Evolutionary conservation across 2,329 filamentous ascomycete genomes (phyloP).

Genomic region (Neonectria sp.): DNA sequence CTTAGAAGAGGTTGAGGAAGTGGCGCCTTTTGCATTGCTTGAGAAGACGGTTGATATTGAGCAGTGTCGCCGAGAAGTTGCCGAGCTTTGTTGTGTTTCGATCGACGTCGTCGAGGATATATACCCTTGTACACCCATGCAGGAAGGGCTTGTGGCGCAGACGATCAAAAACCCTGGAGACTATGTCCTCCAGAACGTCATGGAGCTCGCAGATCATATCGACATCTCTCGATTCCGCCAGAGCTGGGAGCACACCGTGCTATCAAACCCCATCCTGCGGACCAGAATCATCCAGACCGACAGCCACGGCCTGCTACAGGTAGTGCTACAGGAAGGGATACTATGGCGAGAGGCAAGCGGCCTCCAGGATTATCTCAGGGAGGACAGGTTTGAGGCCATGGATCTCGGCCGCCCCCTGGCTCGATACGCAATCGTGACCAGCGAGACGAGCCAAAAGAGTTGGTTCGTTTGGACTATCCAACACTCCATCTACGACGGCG

Average conservation of each 20-base stretch:
- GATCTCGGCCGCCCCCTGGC: slow-evolving; percentile 19
- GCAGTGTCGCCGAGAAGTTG: not conserved
- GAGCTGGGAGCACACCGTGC: slow-evolving; percentile 23
- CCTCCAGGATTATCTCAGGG: slow-evolving; percentile 11
- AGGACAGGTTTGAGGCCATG: slow-evolving; percentile 25
- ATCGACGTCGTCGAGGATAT: slow-evolving; percentile 57
- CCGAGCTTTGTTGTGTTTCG: slow-evolving; percentile 5
- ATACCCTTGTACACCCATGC: slow-evolving; percentile 64
- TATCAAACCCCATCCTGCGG: slow-evolving; percentile 13
- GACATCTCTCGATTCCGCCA: slow-evolving; percentile 9
- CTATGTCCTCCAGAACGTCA: slow-evolving; percentile 24
- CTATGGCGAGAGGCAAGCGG: slow-evolving; percentile 3
- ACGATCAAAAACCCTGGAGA: slow-evolving; percentile 44
- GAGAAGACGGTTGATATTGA: not conserved
- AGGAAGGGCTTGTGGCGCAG: slow-evolving; percentile 65
- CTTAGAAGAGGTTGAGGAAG: not conserved
- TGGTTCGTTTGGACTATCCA: slow-evolving; percentile 37
- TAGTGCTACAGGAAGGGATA: slow-evolving; percentile 3
- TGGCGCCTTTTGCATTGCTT: slow-evolving; percentile 9
- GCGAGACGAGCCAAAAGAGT: not conserved
- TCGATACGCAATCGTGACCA: slow-evolving; percentile 19
- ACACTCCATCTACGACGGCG: slow-evolving; percentile 37
- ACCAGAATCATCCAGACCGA: slow-evolving; percentile 22
- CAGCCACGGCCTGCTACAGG: slow-evolving; percentile 7
- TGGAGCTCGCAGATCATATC: not conserved